These are phyloP conservation scores for Thyridium curvatum DNA, from an alignment of 2,329 filamentous ascomycete species.

Conservation along the genomic window DNA sequence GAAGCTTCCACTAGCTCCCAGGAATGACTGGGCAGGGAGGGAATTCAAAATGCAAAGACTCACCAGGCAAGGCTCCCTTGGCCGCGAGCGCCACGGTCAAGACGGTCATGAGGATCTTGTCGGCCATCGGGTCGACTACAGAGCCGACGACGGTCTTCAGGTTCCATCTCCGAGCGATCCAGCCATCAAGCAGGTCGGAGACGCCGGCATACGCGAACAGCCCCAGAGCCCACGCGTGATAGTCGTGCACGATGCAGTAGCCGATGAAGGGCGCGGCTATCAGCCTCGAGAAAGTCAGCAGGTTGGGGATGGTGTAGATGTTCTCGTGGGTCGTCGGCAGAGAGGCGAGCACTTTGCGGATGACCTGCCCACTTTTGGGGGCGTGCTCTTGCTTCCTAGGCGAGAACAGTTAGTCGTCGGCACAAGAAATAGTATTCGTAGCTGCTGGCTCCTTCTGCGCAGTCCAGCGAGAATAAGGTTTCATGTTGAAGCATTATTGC, in stretches of 20 bases:
- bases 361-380: neutral
- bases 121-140: constrained; percentile 93
- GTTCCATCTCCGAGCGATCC: constrained; percentile 83
- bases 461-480: too few species aligned
- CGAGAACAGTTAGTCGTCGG: too few species aligned
- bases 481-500: too few species aligned
- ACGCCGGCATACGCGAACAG: constrained; percentile 91
- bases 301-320: constrained; percentile 94
- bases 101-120: constrained; percentile 94
- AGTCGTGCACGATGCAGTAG: constrained; percentile 80
- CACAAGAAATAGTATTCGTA: too few species aligned
- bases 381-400: too few species aligned
- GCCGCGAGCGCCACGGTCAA: constrained; percentile 78
- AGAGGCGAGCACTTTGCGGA: constrained; percentile 20
- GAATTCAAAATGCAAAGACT: constrained; percentile 23
- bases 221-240: constrained; percentile 70
- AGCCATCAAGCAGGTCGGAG: constrained; percentile 89
- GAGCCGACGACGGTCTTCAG: constrained; percentile 91
- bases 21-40: too few species aligned
- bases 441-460: too few species aligned
- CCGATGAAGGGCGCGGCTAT: constrained; percentile 78
- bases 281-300: constrained; percentile 83
- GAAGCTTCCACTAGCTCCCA: too few species aligned
- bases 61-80: constrained; percentile 76
- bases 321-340: constrained; percentile 63